Evolutionary conservation across 2,329 filamentous ascomycete species (phyloP), one percentile per base, ranked within the genome.

Genomic region (Lithohypha guttulata): DNA sequence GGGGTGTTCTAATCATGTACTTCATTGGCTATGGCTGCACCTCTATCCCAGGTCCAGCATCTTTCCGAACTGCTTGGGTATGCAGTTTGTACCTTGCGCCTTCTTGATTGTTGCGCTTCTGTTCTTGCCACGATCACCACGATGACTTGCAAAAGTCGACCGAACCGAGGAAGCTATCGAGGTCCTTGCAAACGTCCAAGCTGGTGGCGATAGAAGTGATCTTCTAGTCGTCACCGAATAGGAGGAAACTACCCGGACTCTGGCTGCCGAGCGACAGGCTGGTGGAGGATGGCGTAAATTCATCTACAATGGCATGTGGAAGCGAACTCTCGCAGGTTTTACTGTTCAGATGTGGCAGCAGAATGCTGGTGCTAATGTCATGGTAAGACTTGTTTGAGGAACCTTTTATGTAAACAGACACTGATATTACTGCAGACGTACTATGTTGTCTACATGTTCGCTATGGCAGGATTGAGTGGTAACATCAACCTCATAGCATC

Each of bases 261-360:
- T 52, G 11, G 63, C 66, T 4, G 60, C 61, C 20, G 65, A 66
- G 46, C 58, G 64, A 14, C 39, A 48, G 18, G 59, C 60, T 13
- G 51, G 52, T 13, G 49, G 52, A 17, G 59, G 59, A 3, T 66
- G 61, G 63, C 54, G 58, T 25, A 65, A 62, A 41, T 68, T 67
- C 39, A 52, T 66, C n/a, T 55, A 61, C 35, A 66, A 66, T 39
- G 70, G 71, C 51, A 77, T 77, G 71, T 75, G 71, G 71, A 66
- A 66, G 47, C 62, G 72, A 11, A 75, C 70, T 2, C 45, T 74
- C 33, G 68, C 70, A 11, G 72, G 72, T 32, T 67, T 71, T 53
- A 66, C 64, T 9, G 68, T 74, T 2, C 72, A 76, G 52, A 68
- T 68, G 15, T 75, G 71, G 70, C 71, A 75, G 53, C 62, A 71